Evolutionary conservation across 208 protist genomes (phyloP), one percentile per base, ranked within the genome.

Genomic region (Zelonia costaricensis): DNA sequence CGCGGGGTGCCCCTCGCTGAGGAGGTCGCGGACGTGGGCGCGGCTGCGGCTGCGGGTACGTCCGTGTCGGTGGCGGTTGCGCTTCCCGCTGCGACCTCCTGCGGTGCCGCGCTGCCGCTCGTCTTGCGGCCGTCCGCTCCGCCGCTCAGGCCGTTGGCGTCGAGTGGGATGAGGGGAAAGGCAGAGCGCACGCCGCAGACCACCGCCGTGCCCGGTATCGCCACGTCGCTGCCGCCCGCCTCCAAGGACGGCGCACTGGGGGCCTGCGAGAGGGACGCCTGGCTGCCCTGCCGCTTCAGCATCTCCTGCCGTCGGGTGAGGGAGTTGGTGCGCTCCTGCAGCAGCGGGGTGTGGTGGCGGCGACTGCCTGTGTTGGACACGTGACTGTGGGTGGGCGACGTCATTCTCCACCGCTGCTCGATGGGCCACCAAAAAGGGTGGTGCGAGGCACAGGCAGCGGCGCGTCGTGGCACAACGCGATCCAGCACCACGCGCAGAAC

Each of bases 311-410:
- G 55, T 0, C 65, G 65, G 18, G 57, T 42, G n/a, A 65, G 28
- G 4, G 57, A 60, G 23, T 31, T 61, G 31, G 57, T 72, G 47
- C 45, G 54, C 48, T 51, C 38, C 4, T 52, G 49, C 56, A 71
- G 22, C 31, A 49, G 54, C 22, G 64, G 64, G 12, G 64, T 63
- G 47, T 71, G 64, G 27, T 71, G 56, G 23, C 56, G 56, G 15
- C 46, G 53, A 23, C 46, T 55, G 53, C 52, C 20, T 33, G 47
- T 22, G 45, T 3, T 35, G 7, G 40, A 46, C 39, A 28, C 55
- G 35, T 31, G 40, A 15, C 55, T 61, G 55, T 61, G 27, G 25
- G 55, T 49, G 31, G 23, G 39, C n/a, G 55, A 61, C 9, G 18
- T 40, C 55, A 61, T 61, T 39, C 4, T 16, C 7, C 10, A 42